Conservation (phyloP, 129 eudicot species). For the Centella asiatica region DNA sequence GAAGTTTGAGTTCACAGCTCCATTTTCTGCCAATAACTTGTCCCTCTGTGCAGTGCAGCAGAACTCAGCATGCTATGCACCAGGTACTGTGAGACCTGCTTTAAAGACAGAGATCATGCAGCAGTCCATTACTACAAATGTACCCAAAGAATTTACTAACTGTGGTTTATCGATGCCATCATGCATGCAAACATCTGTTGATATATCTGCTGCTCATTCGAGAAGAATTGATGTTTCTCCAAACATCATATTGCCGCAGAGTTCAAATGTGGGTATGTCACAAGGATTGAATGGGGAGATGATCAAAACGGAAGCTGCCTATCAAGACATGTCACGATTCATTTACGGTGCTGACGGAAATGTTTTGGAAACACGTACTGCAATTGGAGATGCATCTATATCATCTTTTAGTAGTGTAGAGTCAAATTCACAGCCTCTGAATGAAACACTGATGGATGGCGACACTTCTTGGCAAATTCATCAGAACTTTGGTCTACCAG, state of each 20-base stretch:
- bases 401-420: conserved; percentile 60
- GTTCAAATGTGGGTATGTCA: conserved; percentile 36
- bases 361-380: conserved; percentile 37
- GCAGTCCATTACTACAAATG: conserved; percentile 21
- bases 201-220: conserved; percentile 27
- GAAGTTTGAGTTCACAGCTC: background rate
- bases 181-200: conserved; percentile 29
- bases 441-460: conserved; percentile 45
- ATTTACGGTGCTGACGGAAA: conserved; percentile 41
- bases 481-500: conserved; percentile 43
- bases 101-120: conserved; percentile 47
- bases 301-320: conserved; percentile 59
- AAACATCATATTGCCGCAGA: conserved; percentile 43
- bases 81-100: conserved; percentile 30
- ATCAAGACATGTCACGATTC: conserved; percentile 39
- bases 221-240: conserved; percentile 38
- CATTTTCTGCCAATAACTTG: background rate
- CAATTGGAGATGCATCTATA: conserved; percentile 51
- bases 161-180: conserved; percentile 40
- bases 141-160: conserved; percentile 39
- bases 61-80: conserved; percentile 39
- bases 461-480: conserved; percentile 49
- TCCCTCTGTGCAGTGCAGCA: conserved; percentile 39
- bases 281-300: conserved; percentile 43
- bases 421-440: conserved; percentile 54